phyloP scores from a whole-genome alignment of 495 filamentous ascomycete genomes.

The Bathelium albidoporum region DNA sequence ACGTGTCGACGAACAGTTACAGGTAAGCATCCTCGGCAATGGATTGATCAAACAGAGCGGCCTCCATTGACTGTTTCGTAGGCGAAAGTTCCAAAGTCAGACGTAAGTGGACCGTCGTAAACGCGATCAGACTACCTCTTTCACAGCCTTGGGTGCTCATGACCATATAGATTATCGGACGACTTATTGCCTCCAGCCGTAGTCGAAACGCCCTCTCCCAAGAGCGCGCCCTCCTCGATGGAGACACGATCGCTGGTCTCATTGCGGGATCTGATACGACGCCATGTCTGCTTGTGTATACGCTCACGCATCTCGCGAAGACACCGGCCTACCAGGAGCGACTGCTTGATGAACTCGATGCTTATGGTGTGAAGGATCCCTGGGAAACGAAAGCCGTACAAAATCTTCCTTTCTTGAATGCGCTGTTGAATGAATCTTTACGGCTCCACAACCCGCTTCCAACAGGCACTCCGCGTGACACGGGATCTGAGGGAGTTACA shows the following conservation, averaged over 20 bases:
- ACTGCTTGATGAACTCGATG: not conserved
- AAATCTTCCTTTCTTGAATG: not conserved
- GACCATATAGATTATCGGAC: not conserved
- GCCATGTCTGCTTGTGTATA: not conserved
- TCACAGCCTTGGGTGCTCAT: not conserved
- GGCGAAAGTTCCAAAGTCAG: not conserved
- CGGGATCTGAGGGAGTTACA: not conserved
- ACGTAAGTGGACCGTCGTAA: no score
- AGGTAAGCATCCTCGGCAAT: not conserved
- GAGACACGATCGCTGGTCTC: not conserved
- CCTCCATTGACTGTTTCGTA: not conserved
- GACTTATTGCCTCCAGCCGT: not conserved
- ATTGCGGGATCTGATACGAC: not conserved
- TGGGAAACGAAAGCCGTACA: not conserved
- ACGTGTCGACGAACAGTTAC: not conserved
- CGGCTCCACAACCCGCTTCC: not conserved
- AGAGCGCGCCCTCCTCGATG: not conserved
- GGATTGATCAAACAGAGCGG: not conserved
- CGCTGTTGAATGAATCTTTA: not conserved
- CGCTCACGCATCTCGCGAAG: not conserved
- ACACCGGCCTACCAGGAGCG: not conserved
- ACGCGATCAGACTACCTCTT: no score
- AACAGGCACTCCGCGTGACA: not conserved
- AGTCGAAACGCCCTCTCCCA: not conserved
- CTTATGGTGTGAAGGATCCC: not conserved